These are phyloP conservation scores for Hericium rajendrae DNA, from an alignment of 768 basidiomycete genomes.

Conservation along the genomic window DNA sequence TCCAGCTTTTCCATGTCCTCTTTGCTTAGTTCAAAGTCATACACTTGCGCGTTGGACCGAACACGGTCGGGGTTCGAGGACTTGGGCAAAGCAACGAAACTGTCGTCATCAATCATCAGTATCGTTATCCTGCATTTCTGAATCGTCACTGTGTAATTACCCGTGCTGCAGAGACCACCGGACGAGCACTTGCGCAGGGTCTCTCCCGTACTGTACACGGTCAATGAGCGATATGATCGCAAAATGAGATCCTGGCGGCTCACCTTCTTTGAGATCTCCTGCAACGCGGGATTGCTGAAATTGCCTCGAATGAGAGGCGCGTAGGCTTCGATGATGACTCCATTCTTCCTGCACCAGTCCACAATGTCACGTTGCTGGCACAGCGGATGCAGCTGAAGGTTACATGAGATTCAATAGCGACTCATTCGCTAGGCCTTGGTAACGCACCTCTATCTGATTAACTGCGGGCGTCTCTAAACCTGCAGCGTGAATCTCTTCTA, in stretches of 20 bases:
- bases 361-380: constrained; percentile 37
- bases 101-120: constrained; percentile 20
- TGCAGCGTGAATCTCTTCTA: constrained; percentile 60
- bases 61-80: constrained; percentile 65
- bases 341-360: constrained; percentile 35
- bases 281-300: constrained; percentile 41
- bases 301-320: constrained; percentile 55
- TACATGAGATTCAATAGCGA: neutral
- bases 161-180: constrained; percentile 87
- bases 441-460: constrained; percentile 69
- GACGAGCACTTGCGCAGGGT: constrained; percentile 72
- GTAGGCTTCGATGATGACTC: constrained; percentile 69
- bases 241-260: constrained; percentile 4
- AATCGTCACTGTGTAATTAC: constrained; percentile 30
- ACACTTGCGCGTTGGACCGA: constrained; percentile 61
- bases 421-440: neutral
- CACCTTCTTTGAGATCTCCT: constrained; percentile 52
- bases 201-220: constrained; percentile 38
- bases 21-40: constrained; percentile 57
- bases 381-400: constrained; percentile 63
- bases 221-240: neutral
- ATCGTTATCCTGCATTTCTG: neutral
- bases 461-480: constrained; percentile 60
- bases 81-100: constrained; percentile 79
- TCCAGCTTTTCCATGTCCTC: constrained; percentile 64